Evolutionary conservation across 345 rosid species (phyloP), one percentile per base, ranked within the genome.

Genomic region (Nephelium lappaceum): DNA sequence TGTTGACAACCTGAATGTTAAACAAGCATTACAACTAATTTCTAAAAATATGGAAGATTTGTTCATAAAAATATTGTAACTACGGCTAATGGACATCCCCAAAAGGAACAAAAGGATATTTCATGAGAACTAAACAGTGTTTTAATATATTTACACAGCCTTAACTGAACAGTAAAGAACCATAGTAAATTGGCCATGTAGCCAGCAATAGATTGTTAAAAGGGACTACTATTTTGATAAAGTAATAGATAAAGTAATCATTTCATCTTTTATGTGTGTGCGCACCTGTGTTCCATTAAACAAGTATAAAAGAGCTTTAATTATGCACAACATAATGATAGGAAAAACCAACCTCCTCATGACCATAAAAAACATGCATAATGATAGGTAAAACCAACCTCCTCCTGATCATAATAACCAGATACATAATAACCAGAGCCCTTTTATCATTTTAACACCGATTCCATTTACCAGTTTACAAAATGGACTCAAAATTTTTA

Each of bases 1-100:
- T 97, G 57, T 95, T 95, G 67, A 95, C 98, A 85, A 87, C 98
- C 98, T 95, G 80, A 76, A 61, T 75, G 77, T 77, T 71, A 71
- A 58, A 82, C 36, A 71, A 84, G 72, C 73, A 82, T 79, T 83
- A 36, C 2, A 57, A 57, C 3, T 2, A 31, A 31, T 31, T 77
- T 38, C 65, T 21, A 27, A 15, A 61, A 73, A 60, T 5, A 64
- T 21, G 58, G 36, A 62, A 57, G 12, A 58, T 8, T 49, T 55
- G 25, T 8, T 21, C 47, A 36, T 18, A 39, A 41, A 18, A 67
- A 18, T 66, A 66, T 39, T 38, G 11, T 67, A 27, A 27, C 31
- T 27, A 27, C 31, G 2, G 31, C 31, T 31, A 41, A 47, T 25
- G 18, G 60, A 25, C 38, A 70, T 45, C 16, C 58, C 36, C 61